Evolutionary conservation across 2,329 filamentous ascomycete genomes (phyloP).

Genomic region (Rutstroemia sp.): DNA sequence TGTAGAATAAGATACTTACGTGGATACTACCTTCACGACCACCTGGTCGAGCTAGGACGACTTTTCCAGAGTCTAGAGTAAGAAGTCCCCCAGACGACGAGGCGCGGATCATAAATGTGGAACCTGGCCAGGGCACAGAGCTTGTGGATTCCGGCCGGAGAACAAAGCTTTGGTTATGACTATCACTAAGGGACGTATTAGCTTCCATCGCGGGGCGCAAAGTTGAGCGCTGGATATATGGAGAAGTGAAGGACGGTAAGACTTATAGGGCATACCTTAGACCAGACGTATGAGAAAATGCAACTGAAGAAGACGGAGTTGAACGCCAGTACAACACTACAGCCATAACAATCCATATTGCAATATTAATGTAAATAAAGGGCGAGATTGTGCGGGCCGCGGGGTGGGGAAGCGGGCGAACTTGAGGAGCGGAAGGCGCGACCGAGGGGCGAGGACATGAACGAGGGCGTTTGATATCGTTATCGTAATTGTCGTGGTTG

Average conservation of each 20-base stretch:
- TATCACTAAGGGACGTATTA: conserved; percentile 38
- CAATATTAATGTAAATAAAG: conserved; percentile 43
- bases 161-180: background rate
- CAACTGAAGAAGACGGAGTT: conserved; percentile 67
- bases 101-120: background rate
- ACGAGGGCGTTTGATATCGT: background rate
- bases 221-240: too few relatives aligned
- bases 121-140: background rate
- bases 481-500: background rate
- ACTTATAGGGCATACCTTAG: conserved; percentile 73
- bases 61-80: background rate
- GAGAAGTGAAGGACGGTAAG: background rate
- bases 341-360: conserved; percentile 47
- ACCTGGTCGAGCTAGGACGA: background rate
- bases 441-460: background rate
- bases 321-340: conserved; percentile 46
- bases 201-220: background rate
- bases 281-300: conserved; percentile 81
- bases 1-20: background rate
- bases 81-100: background rate
- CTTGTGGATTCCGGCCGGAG: too few relatives aligned
- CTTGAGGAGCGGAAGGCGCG: conserved; percentile 6
- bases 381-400: conserved; percentile 39
- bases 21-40: background rate
- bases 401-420: conserved; percentile 17